These are phyloP conservation scores for Wickerhamiella hasegawae DNA, from an alignment of 805 yeast genomes.

Conservation along the genomic window DNA sequence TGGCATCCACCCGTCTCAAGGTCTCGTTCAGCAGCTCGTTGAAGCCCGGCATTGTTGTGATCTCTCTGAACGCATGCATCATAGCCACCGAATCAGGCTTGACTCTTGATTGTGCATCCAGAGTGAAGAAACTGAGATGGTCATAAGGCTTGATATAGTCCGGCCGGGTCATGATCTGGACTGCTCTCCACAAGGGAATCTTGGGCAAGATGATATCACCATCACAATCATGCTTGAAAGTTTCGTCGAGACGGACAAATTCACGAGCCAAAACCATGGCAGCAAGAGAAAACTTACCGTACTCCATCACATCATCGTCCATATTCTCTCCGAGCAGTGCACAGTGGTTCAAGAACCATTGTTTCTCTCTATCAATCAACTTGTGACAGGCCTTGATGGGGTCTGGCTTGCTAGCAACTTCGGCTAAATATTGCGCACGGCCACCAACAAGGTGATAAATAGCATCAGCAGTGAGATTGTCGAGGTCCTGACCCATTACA, in stretches of 20 bases:
- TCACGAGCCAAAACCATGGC: slow-evolving; percentile 61
- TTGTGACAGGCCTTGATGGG: slow-evolving; percentile 43
- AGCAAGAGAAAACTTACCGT: slow-evolving; percentile 57
- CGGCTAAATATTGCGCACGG: slow-evolving; percentile 65
- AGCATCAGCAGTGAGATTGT: slow-evolving; percentile 29
- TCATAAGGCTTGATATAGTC: slow-evolving; percentile 67
- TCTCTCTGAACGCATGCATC: slow-evolving; percentile 81
- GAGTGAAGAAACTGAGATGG: slow-evolving; percentile 60
- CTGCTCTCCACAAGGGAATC: slow-evolving; percentile 66
- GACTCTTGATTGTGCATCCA: slow-evolving; percentile 54
- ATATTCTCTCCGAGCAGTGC: slow-evolving; percentile 58
- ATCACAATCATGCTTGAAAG: slow-evolving; percentile 4
- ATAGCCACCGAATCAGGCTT: slow-evolving; percentile 73
- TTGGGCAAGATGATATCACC: slow-evolving; percentile 46
- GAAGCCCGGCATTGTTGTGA: slow-evolving; percentile 55
- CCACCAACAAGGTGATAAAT: slow-evolving; percentile 67
- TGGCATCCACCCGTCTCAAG: slow-evolving; percentile 50
- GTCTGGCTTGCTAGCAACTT: slow-evolving; percentile 28
- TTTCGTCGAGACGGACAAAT: slow-evolving; percentile 51
- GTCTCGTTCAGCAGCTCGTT: slow-evolving; percentile 51
- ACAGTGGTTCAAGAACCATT: slow-evolving; percentile 76
- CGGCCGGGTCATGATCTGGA: slow-evolving; percentile 73
- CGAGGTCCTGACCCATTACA: slow-evolving; percentile 25
- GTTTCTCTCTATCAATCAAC: slow-evolving; percentile 63
- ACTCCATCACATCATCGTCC: slow-evolving; percentile 85